phyloP scores from a whole-genome alignment of 2,329 filamentous ascomycete species.

The Paramyrothecium sp. region DNA sequence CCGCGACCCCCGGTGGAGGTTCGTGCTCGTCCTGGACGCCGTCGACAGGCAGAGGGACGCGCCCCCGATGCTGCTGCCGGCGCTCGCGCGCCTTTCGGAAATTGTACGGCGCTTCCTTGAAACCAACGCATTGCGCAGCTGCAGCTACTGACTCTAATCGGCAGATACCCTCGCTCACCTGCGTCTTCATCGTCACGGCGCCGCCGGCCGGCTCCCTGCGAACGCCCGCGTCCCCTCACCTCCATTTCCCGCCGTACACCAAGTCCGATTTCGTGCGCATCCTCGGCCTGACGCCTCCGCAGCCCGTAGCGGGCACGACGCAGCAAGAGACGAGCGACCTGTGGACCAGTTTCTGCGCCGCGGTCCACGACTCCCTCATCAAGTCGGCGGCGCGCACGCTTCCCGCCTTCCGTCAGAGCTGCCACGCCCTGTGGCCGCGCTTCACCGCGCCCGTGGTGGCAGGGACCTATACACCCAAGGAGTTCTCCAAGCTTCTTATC shows the following conservation, averaged over 20 bases:
- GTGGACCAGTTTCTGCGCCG: conserved; percentile 77
- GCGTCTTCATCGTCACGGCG: conserved; percentile 73
- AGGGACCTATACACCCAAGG: conserved; percentile 71
- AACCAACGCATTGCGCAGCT: conserved; percentile 8
- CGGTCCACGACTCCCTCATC: conserved; percentile 83
- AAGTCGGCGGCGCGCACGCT: conserved; percentile 80
- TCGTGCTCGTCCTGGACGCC: conserved; percentile 83
- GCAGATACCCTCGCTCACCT: conserved; percentile 75
- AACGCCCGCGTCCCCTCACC: conserved; percentile 67
- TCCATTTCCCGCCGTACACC: conserved; percentile 82
- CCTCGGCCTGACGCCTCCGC: conserved; percentile 54
- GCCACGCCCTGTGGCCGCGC: conserved; percentile 75
- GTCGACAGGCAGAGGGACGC: conserved; percentile 84
- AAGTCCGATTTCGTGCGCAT: conserved; percentile 79
- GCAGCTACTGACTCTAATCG: conserved; percentile 3
- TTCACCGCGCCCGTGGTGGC: conserved; percentile 78
- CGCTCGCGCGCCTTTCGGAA: conserved; percentile 78
- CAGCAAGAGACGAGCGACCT: conserved; percentile 61
- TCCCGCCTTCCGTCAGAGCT: conserved; percentile 67
- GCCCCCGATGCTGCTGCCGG: conserved; percentile 74
- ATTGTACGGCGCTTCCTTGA: conserved; percentile 51
- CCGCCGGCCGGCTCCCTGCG: conserved; percentile 70
- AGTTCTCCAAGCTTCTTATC: conserved; percentile 82
- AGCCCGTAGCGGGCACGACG: conserved; percentile 47
- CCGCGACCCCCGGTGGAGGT: conserved; percentile 48